Conservation (phyloP, 352 stramenopile species). For the Globisporangium uncinulatum region DNA sequence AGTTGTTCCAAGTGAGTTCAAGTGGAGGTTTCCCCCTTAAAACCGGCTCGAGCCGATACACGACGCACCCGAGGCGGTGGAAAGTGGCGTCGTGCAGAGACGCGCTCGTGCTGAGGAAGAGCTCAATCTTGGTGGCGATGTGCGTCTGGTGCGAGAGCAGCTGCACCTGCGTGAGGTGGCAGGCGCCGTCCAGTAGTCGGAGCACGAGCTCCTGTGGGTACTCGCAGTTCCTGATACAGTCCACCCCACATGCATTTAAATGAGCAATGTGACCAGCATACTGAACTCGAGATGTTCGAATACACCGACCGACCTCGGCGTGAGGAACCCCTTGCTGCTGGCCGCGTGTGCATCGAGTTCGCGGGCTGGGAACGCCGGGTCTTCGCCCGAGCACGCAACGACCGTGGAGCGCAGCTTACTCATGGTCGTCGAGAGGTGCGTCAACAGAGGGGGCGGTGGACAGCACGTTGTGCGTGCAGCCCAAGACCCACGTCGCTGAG, state of each 20-base stretch:
- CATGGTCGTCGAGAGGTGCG: slow-evolving; percentile 25
- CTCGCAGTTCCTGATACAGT: slow-evolving; percentile 81
- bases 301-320: slow-evolving; percentile 45
- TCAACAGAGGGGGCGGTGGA: no score
- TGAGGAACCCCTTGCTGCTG: slow-evolving; percentile 67
- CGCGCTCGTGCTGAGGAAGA: slow-evolving; percentile 72
- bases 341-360: slow-evolving; percentile 81
- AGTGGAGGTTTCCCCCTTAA: no score
- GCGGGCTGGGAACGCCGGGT: slow-evolving; percentile 72
- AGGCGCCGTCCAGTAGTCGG: slow-evolving; percentile 58
- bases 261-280: neutral
- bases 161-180: slow-evolving; percentile 80
- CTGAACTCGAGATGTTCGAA: neutral
- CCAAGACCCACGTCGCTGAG: no score
- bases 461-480: no score
- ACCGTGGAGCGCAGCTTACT: slow-evolving; percentile 85
- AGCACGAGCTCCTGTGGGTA: slow-evolving; percentile 93
- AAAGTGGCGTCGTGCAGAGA: slow-evolving; percentile 54
- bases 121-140: slow-evolving; percentile 91
- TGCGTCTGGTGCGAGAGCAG: slow-evolving; percentile 90
- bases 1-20: neutral
- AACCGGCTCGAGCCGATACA: no score
- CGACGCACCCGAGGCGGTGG: slow-evolving; percentile 62
- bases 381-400: slow-evolving; percentile 81
- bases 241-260: neutral